Evolutionary conservation across 75 land plant genomes (phyloP).

Genomic region (Sequoia sempervirens): DNA sequence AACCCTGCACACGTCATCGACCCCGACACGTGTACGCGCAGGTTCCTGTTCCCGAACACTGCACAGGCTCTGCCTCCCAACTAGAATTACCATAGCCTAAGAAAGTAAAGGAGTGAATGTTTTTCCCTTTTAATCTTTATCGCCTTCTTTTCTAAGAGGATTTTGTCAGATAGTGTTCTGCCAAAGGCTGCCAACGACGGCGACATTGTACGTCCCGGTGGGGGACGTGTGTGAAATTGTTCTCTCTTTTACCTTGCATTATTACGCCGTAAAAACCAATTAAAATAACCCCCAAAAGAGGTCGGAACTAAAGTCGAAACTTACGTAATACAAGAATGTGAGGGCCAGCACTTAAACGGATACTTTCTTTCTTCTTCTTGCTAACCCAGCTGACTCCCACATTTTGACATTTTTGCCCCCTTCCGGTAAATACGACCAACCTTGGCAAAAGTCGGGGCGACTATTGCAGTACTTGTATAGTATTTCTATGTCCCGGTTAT

Average conservation of each 20-base stretch:
- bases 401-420: background rate
- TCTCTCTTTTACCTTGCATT: background rate
- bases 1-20: background rate
- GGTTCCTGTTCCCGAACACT: background rate
- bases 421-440: background rate
- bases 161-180: constrained; percentile 19
- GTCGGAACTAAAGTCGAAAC: background rate
- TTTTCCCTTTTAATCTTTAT: constrained; percentile 8
- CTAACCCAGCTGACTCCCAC: background rate
- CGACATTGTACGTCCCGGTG: constrained; percentile 12
- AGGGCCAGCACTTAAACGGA: constrained; percentile 1
- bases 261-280: background rate
- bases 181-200: constrained; percentile 17
- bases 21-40: constrained; percentile 6
- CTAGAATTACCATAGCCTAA: background rate
- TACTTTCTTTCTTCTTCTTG: background rate
- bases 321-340: background rate
- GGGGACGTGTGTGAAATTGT: constrained; percentile 7
- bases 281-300: too few relatives aligned
- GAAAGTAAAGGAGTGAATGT: constrained; percentile 7
- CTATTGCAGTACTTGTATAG: background rate
- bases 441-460: background rate
- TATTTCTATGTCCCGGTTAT: background rate
- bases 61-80: background rate
- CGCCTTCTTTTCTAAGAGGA: constrained; percentile 15